These are phyloP conservation scores for Leishmania amazonensis DNA, from an alignment of 208 protist species.

Conservation along the genomic window DNA sequence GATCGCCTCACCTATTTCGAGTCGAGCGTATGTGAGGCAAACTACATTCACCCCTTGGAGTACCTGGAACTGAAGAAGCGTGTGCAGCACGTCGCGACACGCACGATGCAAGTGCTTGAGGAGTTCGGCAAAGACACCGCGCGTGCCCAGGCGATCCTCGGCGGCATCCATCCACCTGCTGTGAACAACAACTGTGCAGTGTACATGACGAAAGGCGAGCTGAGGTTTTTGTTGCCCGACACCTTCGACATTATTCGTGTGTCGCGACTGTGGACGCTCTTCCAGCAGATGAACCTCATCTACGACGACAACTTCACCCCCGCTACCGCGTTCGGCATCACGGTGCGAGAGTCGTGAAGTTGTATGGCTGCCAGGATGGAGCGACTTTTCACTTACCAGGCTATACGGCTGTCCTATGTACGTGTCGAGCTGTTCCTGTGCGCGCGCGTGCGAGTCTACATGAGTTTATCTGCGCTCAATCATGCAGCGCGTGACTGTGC, in stretches of 20 bases:
- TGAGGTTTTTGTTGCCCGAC: constrained; percentile 74
- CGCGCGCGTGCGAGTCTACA: background rate
- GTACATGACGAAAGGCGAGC: constrained; percentile 92
- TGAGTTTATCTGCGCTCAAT: background rate
- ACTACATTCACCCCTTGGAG: constrained; percentile 84
- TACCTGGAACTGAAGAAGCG: constrained; percentile 84
- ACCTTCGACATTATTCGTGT: constrained; percentile 89
- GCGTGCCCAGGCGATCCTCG: constrained; percentile 66
- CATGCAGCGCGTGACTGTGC: background rate
- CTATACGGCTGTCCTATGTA: background rate
- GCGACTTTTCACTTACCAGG: background rate
- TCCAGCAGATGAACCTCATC: constrained; percentile 87
- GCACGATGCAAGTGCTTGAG: constrained; percentile 55
- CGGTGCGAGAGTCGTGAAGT: constrained; percentile 22
- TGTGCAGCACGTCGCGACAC: constrained; percentile 44
- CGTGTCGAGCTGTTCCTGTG: background rate
- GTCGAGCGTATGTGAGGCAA: constrained; percentile 77
- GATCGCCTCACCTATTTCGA: constrained; percentile 85
- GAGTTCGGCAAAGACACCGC: constrained; percentile 71
- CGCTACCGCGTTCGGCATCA: constrained; percentile 85
- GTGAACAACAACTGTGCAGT: constrained; percentile 85
- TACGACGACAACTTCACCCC: constrained; percentile 85
- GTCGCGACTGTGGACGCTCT: constrained; percentile 87
- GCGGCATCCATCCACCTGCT: constrained; percentile 79
- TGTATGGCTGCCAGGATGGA: background rate